Evolutionary conservation across 768 basidiomycete species (phyloP), one percentile per base, ranked within the genome.

Genomic region (Leccinellum albellum): DNA sequence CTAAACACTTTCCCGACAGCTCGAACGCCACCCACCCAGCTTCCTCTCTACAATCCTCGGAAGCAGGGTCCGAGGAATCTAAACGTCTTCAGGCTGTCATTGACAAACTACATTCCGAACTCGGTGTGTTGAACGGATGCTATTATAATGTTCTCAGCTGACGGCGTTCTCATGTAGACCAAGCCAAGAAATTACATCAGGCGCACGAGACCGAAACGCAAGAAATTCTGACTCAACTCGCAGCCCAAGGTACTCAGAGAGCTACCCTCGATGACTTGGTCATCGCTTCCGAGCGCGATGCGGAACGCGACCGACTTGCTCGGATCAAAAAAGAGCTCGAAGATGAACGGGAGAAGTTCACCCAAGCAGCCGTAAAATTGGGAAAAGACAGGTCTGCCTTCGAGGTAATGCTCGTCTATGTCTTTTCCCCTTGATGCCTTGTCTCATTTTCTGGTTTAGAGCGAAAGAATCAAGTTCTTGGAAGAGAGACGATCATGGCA

Each of bases 401-500:
- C 13, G 88, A 91, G 82, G 90, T 89, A 67, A 46, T 56, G 56
- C 55, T 29, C n/a, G 0, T 45, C 35, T n/a, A 54, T 42, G 14
- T 53, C 14, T 50, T 50, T 53, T 31, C 21, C 15, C 24, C 26
- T 21, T 24, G n/a, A 26, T 17, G n/a, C 26, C 21, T 14, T 45
- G 45, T 44, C 56, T 58, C 37, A 65, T 42, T 37, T 31, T 32
- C 26, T 32, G 24, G 46, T 40, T 51, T 61, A 91, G 89, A 80
- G 79, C 10, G 86, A 89, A 64, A 79, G 82, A 21, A 65, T 83
- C 26, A 78, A 77, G 54, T 77, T 90, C 42, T 45, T 81, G 49
- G 87, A 90, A 60, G 89, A 91, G 67, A 87, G 82, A 64, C 80
- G 86, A n/a, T 74, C 79, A n/a, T 89, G 86, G 88, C 79, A 86